Percentiles rank a stretch among this genome's conserved stretches.
Evolutionary conservation across 2,329 filamentous ascomycete genomes (phyloP).

Genomic region (Epichloe gansuensis): DNA sequence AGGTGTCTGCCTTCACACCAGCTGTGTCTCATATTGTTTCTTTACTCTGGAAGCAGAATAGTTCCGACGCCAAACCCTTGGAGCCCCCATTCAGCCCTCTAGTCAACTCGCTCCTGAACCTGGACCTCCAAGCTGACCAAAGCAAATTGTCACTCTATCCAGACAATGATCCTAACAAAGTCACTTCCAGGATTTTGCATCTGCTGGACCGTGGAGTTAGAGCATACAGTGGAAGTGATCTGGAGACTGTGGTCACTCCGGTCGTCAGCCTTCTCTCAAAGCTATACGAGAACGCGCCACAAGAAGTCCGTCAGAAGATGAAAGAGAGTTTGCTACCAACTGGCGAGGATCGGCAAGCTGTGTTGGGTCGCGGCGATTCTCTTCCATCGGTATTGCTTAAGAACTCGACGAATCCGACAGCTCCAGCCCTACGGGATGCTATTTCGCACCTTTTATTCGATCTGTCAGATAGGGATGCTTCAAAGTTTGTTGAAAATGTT

Average conservation of each 20-base stretch:
- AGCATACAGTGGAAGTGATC: conserved; percentile 50
- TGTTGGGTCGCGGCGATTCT: conserved; percentile 62
- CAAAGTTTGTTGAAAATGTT: conserved; percentile 75
- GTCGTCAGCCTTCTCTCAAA: conserved; percentile 61
- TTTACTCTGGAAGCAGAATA: conserved; percentile 48
- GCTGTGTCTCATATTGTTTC: conserved; percentile 58
- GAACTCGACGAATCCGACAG: conserved; percentile 60
- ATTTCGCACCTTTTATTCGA: conserved; percentile 77
- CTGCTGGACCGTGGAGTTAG: conserved; percentile 56
- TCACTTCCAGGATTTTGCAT: conserved; percentile 52
- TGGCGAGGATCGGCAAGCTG: conserved; percentile 59
- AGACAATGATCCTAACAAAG: conserved; percentile 40
- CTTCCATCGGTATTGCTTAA: conserved; percentile 66
- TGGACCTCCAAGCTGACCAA: conserved; percentile 51
- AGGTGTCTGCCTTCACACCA: conserved; percentile 47
- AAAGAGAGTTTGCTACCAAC: conserved; percentile 60
- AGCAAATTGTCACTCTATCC: conserved; percentile 52
- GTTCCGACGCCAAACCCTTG: conserved; percentile 51
- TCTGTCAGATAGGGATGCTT: conserved; percentile 67
- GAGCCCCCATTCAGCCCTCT: conserved; percentile 59
- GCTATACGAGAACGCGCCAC: conserved; percentile 57
- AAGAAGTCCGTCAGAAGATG: conserved; percentile 47
- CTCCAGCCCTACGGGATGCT: conserved; percentile 58
- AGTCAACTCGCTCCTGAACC: conserved; percentile 69
- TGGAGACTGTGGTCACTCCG: conserved; percentile 59